Percentiles rank a stretch among this genome's conserved stretches.
Conservation (phyloP, 805 yeast species). For the Torulaspora microellipsoides region DNA sequence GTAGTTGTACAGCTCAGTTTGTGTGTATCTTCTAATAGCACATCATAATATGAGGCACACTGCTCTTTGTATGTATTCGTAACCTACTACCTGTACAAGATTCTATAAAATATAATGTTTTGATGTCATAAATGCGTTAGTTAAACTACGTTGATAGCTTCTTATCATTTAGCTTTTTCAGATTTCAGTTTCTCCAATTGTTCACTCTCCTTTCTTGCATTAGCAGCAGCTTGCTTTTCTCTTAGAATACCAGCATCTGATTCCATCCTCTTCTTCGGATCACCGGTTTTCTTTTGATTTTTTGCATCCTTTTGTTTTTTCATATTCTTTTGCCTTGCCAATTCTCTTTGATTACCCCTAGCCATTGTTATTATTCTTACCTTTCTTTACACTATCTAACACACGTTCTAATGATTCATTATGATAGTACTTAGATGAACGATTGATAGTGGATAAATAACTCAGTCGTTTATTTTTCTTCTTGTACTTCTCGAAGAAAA, state of each 20-base stretch:
- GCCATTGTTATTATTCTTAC: slow-evolving; percentile 59
- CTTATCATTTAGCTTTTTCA: not conserved
- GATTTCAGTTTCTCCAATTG: slow-evolving; percentile 20
- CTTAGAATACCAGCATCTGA: slow-evolving; percentile 87
- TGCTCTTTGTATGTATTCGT: no score
- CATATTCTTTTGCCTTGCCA: slow-evolving; percentile 81
- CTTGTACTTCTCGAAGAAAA: no score
- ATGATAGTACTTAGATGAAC: no score
- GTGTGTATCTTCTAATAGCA: no score
- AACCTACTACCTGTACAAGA: no score
- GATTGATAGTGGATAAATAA: no score
- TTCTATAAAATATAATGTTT: no score
- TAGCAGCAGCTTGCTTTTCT: slow-evolving; percentile 68
- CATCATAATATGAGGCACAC: no score
- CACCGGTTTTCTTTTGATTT: slow-evolving; percentile 65
- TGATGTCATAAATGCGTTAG: not conserved
- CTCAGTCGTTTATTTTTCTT: no score
- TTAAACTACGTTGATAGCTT: not conserved
- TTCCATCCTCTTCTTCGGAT: slow-evolving; percentile 81
- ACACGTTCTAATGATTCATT: no score
- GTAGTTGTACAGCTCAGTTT: no score
- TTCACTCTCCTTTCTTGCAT: slow-evolving; percentile 35
- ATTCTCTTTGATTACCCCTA: slow-evolving; percentile 94
- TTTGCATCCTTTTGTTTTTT: slow-evolving; percentile 71
- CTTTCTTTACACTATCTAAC: no score